A percentile compares a stretch with the other conserved stretches of the same genome.
These are phyloP conservation scores for Ustilago cynodontis DNA, from an alignment of 1,284 basidiomycete species.

Conservation along the genomic window DNA sequence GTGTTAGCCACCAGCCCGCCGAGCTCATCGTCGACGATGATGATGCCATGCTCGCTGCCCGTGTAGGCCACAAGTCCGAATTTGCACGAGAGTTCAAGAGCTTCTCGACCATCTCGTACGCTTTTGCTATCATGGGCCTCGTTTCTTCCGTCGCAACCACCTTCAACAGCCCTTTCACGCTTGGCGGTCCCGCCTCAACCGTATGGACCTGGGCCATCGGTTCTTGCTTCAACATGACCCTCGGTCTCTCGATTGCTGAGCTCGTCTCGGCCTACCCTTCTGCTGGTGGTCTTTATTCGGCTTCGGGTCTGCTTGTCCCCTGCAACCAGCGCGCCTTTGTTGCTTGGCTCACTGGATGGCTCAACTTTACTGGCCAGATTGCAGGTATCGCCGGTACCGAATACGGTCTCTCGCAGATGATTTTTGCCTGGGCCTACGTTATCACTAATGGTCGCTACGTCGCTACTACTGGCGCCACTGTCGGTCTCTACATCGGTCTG, in stretches of 20 bases:
- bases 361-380: constrained; percentile 88
- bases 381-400: constrained; percentile 87
- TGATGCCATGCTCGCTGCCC: constrained; percentile 61
- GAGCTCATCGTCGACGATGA: constrained; percentile 57
- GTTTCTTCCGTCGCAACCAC: constrained; percentile 68
- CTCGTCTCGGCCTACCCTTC: constrained; percentile 79
- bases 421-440: constrained; percentile 77
- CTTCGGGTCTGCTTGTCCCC: constrained; percentile 68
- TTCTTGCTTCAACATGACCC: constrained; percentile 65
- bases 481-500: constrained; percentile 65
- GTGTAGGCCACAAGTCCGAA: constrained; percentile 66
- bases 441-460: constrained; percentile 58
- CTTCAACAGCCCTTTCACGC: constrained; percentile 65
- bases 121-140: constrained; percentile 68
- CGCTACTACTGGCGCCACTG: constrained; percentile 56
- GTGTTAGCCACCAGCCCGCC: constrained; percentile 50
- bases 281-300: constrained; percentile 80
- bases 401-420: constrained; percentile 89
- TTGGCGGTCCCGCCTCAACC: constrained; percentile 62
- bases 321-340: constrained; percentile 71
- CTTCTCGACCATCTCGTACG: constrained; percentile 68
- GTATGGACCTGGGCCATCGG: constrained; percentile 69
- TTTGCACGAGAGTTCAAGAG: constrained; percentile 69
- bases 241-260: constrained; percentile 68
- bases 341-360: constrained; percentile 77